Evolutionary conservation across 2,329 filamentous ascomycete species (phyloP).

Genomic region (Colletotrichum somersetense): DNA sequence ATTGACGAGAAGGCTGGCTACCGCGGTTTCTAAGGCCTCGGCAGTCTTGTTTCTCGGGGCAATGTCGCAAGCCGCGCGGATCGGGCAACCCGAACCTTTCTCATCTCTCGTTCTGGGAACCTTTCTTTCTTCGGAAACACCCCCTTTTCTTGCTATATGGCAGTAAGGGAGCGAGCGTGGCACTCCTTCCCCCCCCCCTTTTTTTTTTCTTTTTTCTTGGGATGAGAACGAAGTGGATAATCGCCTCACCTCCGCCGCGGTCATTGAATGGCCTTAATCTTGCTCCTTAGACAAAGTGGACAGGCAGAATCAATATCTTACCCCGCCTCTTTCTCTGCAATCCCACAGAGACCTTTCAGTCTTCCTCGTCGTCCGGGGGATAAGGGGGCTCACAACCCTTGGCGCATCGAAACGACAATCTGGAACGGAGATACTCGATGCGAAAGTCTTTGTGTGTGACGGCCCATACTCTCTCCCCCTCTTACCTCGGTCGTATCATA

Average conservation of each 20-base stretch:
- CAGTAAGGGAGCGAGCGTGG: constrained; percentile 3
- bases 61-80: constrained; percentile 12
- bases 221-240: constrained; percentile 24
- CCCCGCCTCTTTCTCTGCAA: constrained; percentile 11
- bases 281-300: constrained; percentile 32
- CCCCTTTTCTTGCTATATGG: not conserved
- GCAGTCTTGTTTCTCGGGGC: constrained; percentile 5
- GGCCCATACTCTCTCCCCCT: constrained; percentile 16
- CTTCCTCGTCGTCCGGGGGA: not conserved
- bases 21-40: constrained; percentile 57
- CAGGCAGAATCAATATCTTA: constrained; percentile 35
- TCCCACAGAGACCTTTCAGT: constrained; percentile 6
- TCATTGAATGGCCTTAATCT: constrained; percentile 38
- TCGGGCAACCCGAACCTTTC: not conserved
- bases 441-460: constrained; percentile 36
- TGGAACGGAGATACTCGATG: constrained; percentile 34
- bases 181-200: not conserved
- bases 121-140: constrained; percentile 15
- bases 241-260: constrained; percentile 20
- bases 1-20: constrained; percentile 83
- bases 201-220: constrained; percentile 1
- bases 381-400: constrained; percentile 22
- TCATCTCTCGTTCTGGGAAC: constrained; percentile 25
- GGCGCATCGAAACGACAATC: constrained; percentile 32
- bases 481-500: not conserved